Percentiles rank a stretch among this genome's conserved stretches.
Conservation (phyloP, 2,329 filamentous ascomycete species). For the Moelleriella libera region DNA sequence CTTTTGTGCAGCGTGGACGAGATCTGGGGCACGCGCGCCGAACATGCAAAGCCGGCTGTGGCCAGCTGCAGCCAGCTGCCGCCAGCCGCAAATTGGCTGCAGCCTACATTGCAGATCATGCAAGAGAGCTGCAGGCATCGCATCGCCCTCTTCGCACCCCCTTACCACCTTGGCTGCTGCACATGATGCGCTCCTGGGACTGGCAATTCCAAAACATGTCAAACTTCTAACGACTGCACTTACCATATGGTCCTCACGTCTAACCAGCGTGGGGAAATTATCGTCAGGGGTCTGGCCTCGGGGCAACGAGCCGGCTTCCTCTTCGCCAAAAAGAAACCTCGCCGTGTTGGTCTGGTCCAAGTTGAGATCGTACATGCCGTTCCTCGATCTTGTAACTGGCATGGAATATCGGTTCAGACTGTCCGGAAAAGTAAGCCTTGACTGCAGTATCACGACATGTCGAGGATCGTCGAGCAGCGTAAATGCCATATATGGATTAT, state of each 20-base stretch:
- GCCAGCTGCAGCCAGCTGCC: not conserved
- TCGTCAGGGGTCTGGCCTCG: slow-evolving; percentile 55
- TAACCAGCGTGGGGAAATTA: slow-evolving; percentile 72
- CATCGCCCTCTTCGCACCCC: not conserved
- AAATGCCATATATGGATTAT: too few relatives aligned
- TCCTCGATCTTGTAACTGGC: slow-evolving; percentile 64
- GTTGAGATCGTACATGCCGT: slow-evolving; percentile 50
- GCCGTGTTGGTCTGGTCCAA: slow-evolving; percentile 77
- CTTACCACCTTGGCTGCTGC: not conserved
- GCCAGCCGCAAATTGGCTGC: not conserved
- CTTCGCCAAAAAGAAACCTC: slow-evolving; percentile 74
- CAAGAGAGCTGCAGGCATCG: not conserved
- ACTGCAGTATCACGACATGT: too few relatives aligned
- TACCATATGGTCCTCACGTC: slow-evolving; percentile 46
- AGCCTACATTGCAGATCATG: slow-evolving; percentile 3
- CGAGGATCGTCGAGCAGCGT: too few relatives aligned
- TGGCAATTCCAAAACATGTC: not conserved
- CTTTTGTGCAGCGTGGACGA: not conserved
- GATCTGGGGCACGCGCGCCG: not conserved
- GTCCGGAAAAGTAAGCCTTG: slow-evolving; percentile 2
- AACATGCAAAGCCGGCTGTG: not conserved
- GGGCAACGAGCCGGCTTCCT: slow-evolving; percentile 40
- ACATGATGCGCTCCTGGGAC: not conserved
- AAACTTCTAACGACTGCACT: slow-evolving; percentile 12
- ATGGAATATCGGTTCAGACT: slow-evolving; percentile 88